Base-by-base conservation (phyloP, 1,139 yeast genomes). In the Blastobotrys raffinosifermentans region DNA sequence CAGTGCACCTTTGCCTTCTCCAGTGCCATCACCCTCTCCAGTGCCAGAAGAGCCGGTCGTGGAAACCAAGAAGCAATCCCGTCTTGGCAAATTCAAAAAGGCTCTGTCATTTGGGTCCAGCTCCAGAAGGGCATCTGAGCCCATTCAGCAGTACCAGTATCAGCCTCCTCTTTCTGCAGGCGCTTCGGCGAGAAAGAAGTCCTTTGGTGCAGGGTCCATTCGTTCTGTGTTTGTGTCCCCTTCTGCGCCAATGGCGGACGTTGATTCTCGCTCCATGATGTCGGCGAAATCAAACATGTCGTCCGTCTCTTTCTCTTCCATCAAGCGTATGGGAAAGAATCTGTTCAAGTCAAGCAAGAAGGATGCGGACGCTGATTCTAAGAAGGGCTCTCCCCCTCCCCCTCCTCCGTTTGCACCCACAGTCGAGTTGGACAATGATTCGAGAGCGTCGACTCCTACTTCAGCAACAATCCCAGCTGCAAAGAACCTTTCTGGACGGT, bases 301-400 rank as follows among this genome's bases (percentile, higher is more conserved):
- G 9, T 46, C 50, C 4, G 43, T 55, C 6, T 55, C 60, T 9
- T 50, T 53, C 43, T 50, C 57, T 2, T 53, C 58, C n/a, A 37
- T 55, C 22, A 41, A 37, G 33, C 37, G 44, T 21, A 42, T 49
- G 46, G 39, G 46, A 13, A 11, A 35, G 17, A 33, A 33, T 1
- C 18, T 41, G 16, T 41, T 41, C 37, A 32, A 30, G 31, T 22
- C 18, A 21, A 31, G 31, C 21, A 30, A 29, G 18, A 31, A 31
- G 6, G 29, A 26, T 13, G 17, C 13, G 8, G 26, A 38, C 4
- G 35, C 29, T 13, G 39, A 21, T 9, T 15, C 31, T 3, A 23
- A 34, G 2, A 23, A 11, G 7, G n/a, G 26, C 15, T 20, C 20
- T 14, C 32, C 17, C 13, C 14, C 37, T n/a, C 16, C 38, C 14